phyloP scores from a whole-genome alignment of 2,329 filamentous ascomycete species.

The Didymella lethalis region DNA sequence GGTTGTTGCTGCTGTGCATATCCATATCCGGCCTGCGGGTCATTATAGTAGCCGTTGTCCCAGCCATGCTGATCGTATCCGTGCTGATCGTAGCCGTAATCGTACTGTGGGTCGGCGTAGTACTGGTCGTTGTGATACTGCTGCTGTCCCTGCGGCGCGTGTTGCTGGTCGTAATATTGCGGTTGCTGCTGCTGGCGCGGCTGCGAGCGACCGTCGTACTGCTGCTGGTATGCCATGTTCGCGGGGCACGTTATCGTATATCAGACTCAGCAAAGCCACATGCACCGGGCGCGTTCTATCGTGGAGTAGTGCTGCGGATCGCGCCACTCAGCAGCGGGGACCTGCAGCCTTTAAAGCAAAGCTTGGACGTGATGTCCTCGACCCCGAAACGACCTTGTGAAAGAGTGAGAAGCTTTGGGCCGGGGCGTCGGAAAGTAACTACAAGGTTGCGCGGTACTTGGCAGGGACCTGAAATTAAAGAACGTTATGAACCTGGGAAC shows the following conservation, averaged over 20 bases:
- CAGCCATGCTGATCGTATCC: slow-evolving; percentile 42
- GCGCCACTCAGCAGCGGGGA: slow-evolving; percentile 33
- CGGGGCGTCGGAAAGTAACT: slow-evolving; percentile 15
- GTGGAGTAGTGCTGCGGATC: slow-evolving; percentile 30
- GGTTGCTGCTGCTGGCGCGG: slow-evolving; percentile 37
- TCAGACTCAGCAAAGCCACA: slow-evolving; percentile 25
- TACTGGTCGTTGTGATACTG: slow-evolving; percentile 44
- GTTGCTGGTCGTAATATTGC: slow-evolving; percentile 18
- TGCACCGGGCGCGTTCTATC: slow-evolving; percentile 29
- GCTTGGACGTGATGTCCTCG: slow-evolving; percentile 24
- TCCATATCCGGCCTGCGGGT: slow-evolving; percentile 40
- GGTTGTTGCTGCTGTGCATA: slow-evolving; percentile 28
- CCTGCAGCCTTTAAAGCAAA: slow-evolving; percentile 25
- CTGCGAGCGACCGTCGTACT: slow-evolving; percentile 46
- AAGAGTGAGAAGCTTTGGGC: slow-evolving; percentile 16
- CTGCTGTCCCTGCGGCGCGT: slow-evolving; percentile 33
- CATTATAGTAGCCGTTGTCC: slow-evolving; percentile 46
- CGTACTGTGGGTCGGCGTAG: slow-evolving; percentile 37
- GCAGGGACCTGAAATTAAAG: slow-evolving; percentile 35
- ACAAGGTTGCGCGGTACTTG: slow-evolving; percentile 31
- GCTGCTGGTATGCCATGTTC: slow-evolving; percentile 53
- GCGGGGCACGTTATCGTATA: slow-evolving; percentile 24
- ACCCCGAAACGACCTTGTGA: slow-evolving; percentile 9
- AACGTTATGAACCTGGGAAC: slow-evolving; percentile 15
- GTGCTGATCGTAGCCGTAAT: slow-evolving; percentile 46